Percentiles rank a stretch among this genome's conserved stretches.
Evolutionary conservation across 2,329 filamentous ascomycete genomes (phyloP).

Genomic region (Colletotrichum caudatum): DNA sequence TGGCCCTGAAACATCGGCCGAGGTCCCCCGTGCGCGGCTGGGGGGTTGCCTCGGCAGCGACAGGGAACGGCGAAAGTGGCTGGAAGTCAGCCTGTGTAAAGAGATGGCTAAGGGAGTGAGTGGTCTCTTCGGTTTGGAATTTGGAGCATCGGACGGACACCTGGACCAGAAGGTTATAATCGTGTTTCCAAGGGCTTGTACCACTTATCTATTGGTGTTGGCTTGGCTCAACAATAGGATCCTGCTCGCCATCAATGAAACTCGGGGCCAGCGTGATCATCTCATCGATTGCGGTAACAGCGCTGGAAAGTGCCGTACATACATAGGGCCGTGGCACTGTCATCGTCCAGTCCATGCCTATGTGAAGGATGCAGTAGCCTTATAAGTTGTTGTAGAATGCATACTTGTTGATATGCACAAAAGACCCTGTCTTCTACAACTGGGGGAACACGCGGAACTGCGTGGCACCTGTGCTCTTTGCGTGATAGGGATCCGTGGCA

Average conservation of each 20-base stretch:
- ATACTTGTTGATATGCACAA: constrained; percentile 43
- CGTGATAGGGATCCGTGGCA: constrained; percentile 48
- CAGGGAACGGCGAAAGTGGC: neutral
- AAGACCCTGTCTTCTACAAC: constrained; percentile 44
- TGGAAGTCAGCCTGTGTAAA: neutral
- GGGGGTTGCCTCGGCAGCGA: too few species aligned
- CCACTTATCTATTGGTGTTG: neutral
- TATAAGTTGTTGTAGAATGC: constrained; percentile 50
- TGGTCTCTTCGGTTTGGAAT: constrained; percentile 41
- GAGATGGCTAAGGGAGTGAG: neutral
- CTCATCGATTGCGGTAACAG: constrained; percentile 23
- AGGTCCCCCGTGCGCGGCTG: constrained; percentile 13
- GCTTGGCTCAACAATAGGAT: neutral
- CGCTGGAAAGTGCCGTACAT: constrained; percentile 50
- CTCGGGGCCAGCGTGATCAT: constrained; percentile 42
- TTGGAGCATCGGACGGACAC: neutral
- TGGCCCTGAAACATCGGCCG: constrained; percentile 1
- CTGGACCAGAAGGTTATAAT: constrained; percentile 3
- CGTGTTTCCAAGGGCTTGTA: constrained; percentile 4
- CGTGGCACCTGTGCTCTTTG: constrained; percentile 51
- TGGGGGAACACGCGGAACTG: constrained; percentile 57
- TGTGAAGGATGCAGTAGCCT: constrained; percentile 51
- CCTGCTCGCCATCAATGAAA: constrained; percentile 31
- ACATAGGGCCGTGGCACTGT: too few species aligned
- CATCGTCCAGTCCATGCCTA: constrained; percentile 50